A percentile compares a stretch with the other conserved stretches of the same genome.
Conservation (phyloP, 768 basidiomycete species). For the Leccinum fibrillosum region DNA sequence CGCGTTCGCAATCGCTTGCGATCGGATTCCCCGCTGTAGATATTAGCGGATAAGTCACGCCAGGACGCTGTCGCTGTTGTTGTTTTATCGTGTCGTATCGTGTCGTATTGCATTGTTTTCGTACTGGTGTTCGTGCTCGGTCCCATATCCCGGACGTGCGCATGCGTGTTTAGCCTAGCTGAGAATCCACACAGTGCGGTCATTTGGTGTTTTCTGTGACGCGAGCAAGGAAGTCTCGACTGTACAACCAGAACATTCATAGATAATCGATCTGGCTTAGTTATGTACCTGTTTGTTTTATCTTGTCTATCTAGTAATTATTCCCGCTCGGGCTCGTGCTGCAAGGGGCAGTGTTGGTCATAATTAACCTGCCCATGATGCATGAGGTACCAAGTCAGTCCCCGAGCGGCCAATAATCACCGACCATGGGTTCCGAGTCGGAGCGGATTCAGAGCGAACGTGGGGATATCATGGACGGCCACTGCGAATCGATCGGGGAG, state of each 20-base stretch:
- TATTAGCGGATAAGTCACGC: neutral
- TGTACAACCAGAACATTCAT: neutral
- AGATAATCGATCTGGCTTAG: too few relatives aligned
- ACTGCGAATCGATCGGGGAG: too few relatives aligned
- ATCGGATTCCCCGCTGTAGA: neutral
- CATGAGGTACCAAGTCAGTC: neutral
- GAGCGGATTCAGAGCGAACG: neutral
- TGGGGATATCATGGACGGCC: too few relatives aligned
- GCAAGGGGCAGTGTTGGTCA: neutral
- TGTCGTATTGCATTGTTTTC: neutral
- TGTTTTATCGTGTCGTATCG: neutral
- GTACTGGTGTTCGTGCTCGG: neutral
- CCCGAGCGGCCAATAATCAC: neutral
- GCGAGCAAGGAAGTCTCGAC: neutral
- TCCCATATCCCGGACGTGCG: neutral
- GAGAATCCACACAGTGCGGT: neutral
- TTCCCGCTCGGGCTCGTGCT: neutral
- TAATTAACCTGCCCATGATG: neutral
- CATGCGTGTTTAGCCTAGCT: too few relatives aligned
- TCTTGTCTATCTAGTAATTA: neutral
- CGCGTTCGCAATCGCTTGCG: neutral
- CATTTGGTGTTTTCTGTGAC: neutral
- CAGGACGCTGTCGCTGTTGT: neutral
- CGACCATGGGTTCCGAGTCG: neutral
- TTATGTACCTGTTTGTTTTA: neutral